These are phyloP conservation scores for Cercospora zeae-maydis DNA, from an alignment of 2,329 filamentous ascomycete species.

Conservation along the genomic window DNA sequence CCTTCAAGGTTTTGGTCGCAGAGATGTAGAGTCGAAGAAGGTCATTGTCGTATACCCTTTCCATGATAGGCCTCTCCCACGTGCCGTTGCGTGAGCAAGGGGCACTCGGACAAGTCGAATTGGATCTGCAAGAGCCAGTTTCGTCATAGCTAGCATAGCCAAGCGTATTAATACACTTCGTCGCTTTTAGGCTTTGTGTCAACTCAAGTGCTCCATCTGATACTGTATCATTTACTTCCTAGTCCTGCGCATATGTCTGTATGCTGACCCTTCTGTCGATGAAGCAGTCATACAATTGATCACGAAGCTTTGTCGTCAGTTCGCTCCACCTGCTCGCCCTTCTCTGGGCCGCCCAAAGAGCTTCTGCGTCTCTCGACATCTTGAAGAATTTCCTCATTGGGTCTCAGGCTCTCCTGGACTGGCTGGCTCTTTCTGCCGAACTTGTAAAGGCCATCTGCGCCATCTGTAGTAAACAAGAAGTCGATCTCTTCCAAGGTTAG, in stretches of 20 bases:
- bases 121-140: background rate
- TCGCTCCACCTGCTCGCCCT: conserved; percentile 10
- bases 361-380: conserved; percentile 16
- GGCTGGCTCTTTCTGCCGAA: conserved; percentile 24
- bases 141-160: background rate
- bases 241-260: background rate
- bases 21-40: background rate
- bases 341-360: conserved; percentile 1
- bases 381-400: conserved; percentile 16
- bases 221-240: background rate
- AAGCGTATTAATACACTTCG: background rate
- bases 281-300: background rate
- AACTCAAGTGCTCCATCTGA: background rate
- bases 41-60: background rate
- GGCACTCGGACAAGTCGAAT: background rate
- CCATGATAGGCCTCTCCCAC: background rate
- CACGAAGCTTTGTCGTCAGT: conserved; percentile 15
- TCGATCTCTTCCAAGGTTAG: conserved; percentile 47
- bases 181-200: background rate
- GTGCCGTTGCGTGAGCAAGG: background rate
- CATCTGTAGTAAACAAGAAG: conserved; percentile 39
- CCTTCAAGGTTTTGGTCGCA: too few relatives aligned
- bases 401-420: conserved; percentile 27
- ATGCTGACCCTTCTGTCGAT: background rate
- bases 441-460: conserved; percentile 25